These are phyloP conservation scores for Fomitiporia mediterranea DNA, from an alignment of 1,284 basidiomycete species.

Conservation along the genomic window DNA sequence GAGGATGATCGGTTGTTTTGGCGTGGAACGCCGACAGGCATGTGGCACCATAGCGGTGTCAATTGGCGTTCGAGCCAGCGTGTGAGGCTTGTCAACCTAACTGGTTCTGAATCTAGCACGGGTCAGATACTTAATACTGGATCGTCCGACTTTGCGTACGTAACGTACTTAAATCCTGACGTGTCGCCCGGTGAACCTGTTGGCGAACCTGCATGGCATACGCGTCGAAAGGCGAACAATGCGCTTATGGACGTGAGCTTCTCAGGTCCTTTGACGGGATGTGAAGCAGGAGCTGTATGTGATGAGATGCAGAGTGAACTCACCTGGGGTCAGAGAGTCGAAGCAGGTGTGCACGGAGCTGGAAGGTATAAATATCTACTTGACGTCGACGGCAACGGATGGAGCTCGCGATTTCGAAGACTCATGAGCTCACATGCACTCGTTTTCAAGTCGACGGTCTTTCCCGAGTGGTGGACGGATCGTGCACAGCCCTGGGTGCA, in stretches of 20 bases:
- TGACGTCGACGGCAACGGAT: constrained; percentile 67
- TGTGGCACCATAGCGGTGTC: constrained; percentile 38
- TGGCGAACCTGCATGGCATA: constrained; percentile 37
- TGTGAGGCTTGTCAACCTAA: constrained; percentile 32
- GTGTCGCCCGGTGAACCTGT: constrained; percentile 30
- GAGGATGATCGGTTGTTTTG: constrained; percentile 52
- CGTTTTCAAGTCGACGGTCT: constrained; percentile 59
- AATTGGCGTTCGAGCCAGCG: constrained; percentile 52
- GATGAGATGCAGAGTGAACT: constrained; percentile 39
- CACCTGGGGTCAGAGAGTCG: constrained; percentile 36
- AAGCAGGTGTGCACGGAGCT: constrained; percentile 25
- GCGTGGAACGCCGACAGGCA: constrained; percentile 67
- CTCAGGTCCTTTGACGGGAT: constrained; percentile 37
- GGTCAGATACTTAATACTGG: constrained; percentile 30
- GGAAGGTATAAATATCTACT: constrained; percentile 62
- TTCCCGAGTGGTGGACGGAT: constrained; percentile 58
- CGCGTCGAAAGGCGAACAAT: constrained; percentile 39
- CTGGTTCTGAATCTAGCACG: constrained; percentile 32
- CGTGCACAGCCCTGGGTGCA: constrained; percentile 54
- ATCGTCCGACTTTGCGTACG: constrained; percentile 15
- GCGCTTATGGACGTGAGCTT: constrained; percentile 57
- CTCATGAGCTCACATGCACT: constrained; percentile 59
- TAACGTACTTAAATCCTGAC: constrained; percentile 27
- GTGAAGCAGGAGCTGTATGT: constrained; percentile 41
- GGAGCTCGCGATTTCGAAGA: constrained; percentile 65